phyloP scores from a whole-genome alignment of 2,329 filamentous ascomycete species.

The Colletotrichum sp. region DNA sequence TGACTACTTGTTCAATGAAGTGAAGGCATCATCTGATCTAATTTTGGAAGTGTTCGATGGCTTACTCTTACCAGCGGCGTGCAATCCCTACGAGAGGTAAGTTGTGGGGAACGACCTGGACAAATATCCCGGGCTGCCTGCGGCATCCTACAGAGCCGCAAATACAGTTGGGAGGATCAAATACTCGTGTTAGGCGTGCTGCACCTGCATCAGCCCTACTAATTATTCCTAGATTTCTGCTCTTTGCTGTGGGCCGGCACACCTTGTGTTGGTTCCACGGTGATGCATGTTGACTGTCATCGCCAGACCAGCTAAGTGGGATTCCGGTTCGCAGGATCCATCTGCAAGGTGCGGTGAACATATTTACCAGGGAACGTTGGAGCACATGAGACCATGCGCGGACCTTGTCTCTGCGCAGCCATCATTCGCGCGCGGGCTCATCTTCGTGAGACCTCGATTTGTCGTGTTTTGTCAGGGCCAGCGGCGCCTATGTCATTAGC shows the following conservation, averaged over 20 bases:
- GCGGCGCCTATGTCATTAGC: background rate
- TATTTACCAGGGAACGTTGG: background rate
- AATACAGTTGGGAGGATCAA: background rate
- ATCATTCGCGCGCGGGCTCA: background rate
- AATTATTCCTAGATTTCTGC: background rate
- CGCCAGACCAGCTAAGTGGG: background rate
- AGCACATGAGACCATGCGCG: background rate
- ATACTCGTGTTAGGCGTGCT: background rate
- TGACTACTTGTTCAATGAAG: background rate
- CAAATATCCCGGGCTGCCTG: background rate
- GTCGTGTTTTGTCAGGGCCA: background rate
- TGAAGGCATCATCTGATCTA: background rate
- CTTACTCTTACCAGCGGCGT: background rate
- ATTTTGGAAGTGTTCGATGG: background rate
- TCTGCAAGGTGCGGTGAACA: background rate
- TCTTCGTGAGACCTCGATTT: background rate
- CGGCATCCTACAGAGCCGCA: background rate
- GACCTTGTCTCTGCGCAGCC: background rate
- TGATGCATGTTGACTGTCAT: background rate
- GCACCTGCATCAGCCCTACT: background rate
- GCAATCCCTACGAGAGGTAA: background rate
- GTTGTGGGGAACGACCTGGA: background rate
- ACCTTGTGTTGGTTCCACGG: background rate
- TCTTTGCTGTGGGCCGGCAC: background rate
- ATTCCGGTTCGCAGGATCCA: background rate